Conservation (phyloP, 768 basidiomycete species). For the Leucogyrophana mollusca region DNA sequence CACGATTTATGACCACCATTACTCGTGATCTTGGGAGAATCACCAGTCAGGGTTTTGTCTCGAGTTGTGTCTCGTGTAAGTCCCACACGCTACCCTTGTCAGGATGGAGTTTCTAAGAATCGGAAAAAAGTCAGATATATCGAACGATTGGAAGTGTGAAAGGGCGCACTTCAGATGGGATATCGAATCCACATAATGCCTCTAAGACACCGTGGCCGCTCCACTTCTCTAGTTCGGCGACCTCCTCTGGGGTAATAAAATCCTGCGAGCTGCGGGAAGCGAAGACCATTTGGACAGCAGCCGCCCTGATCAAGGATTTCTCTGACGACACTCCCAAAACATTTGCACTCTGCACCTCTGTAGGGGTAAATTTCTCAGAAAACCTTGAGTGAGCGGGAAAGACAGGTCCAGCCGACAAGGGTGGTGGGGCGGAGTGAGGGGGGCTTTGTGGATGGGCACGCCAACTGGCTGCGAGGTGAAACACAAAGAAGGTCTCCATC, state of each 20-base stretch:
- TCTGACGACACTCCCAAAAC: slow-evolving; percentile 6
- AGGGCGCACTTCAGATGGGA: slow-evolving; percentile 50
- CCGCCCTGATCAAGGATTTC: slow-evolving; percentile 57
- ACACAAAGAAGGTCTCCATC: slow-evolving; percentile 87
- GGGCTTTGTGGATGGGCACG: slow-evolving; percentile 28
- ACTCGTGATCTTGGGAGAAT: too few relatives aligned
- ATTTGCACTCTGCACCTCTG: slow-evolving; percentile 5
- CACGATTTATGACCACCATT: too few relatives aligned
- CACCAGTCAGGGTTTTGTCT: background rate
- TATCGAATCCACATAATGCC: slow-evolving; percentile 47
- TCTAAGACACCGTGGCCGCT: slow-evolving; percentile 58
- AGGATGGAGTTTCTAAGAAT: slow-evolving; percentile 48
- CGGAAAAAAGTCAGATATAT: slow-evolving; percentile 2
- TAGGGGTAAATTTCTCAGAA: slow-evolving; percentile 7
- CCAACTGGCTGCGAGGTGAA: slow-evolving; percentile 78
- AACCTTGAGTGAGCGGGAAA: slow-evolving; percentile 29
- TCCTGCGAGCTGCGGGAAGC: slow-evolving; percentile 70
- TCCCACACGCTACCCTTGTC: slow-evolving; percentile 61
- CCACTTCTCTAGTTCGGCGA: slow-evolving; percentile 60
- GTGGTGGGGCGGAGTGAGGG: slow-evolving; percentile 35
- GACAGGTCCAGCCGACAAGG: slow-evolving; percentile 45
- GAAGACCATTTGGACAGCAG: slow-evolving; percentile 80
- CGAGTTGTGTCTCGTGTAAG: background rate
- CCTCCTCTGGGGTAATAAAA: slow-evolving; percentile 72
- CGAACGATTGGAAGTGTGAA: slow-evolving; percentile 11